A percentile compares a stretch with the other conserved stretches of the same genome.
Conservation (phyloP, 176 grass and related monocot genomes). For the Chloris gayana region DNA sequence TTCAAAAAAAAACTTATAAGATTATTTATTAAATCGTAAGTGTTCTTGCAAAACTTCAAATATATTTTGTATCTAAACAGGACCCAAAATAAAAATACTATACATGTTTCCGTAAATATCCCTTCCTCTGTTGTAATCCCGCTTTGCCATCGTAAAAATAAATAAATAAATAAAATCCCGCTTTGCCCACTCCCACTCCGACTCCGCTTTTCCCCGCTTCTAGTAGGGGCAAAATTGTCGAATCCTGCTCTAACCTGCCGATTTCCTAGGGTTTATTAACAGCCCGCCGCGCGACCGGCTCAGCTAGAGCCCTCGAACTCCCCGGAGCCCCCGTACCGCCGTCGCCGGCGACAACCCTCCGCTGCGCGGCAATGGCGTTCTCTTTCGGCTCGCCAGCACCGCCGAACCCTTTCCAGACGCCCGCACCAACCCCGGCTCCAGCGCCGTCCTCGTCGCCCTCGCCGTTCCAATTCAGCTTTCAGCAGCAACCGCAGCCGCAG, state of each 20-base stretch:
- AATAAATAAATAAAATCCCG: too few species aligned
- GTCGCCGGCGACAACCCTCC: slow-evolving; percentile 13
- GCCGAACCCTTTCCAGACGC: slow-evolving; percentile 44
- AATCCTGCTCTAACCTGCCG: not conserved
- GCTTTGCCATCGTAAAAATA: too few species aligned
- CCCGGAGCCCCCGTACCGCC: slow-evolving; percentile 4
- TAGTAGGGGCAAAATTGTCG: not conserved
- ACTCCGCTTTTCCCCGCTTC: too few species aligned
- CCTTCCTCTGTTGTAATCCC: too few species aligned
- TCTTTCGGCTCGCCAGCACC: slow-evolving; percentile 13
- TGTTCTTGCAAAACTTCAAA: too few species aligned
- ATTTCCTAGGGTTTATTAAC: slow-evolving; percentile 51
- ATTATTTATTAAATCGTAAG: too few species aligned
- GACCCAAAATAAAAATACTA: too few species aligned
- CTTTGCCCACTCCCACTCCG: too few species aligned
- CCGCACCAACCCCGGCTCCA: slow-evolving; percentile 13
- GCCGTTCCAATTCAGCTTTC: slow-evolving; percentile 55
- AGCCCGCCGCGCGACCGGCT: slow-evolving; percentile 3
- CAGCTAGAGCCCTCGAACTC: slow-evolving; percentile 24
- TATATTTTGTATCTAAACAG: too few species aligned
- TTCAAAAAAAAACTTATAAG: too few species aligned
- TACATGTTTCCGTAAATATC: too few species aligned
- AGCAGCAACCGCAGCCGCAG: slow-evolving; percentile 36
- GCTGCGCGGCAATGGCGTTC: not conserved
- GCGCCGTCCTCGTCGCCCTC: slow-evolving; percentile 38